phyloP scores from a whole-genome alignment of 345 rosid genomes.

The Physaria fendleri region DNA sequence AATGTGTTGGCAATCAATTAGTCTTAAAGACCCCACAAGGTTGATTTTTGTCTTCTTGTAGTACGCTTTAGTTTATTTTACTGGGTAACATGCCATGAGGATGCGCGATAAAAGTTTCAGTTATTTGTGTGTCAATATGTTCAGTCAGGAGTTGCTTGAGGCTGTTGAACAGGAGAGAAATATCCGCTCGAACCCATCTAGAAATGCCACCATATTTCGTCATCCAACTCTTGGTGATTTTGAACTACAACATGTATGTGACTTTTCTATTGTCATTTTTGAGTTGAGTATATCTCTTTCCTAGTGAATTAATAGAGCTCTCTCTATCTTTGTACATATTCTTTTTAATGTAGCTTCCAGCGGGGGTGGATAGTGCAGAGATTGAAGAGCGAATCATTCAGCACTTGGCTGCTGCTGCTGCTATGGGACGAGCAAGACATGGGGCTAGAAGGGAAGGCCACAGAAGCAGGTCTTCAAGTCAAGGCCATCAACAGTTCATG shows the following conservation, averaged over 20 bases:
- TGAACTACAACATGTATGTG: conserved; percentile 84
- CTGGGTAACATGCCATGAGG: not conserved
- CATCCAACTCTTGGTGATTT: conserved; percentile 95
- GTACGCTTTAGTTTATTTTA: not conserved
- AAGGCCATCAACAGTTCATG: conserved; percentile 71
- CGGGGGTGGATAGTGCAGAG: conserved; percentile 69
- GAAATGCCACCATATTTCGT: conserved; percentile 83
- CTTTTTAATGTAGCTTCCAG: conserved; percentile 53
- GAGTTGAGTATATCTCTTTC: not conserved
- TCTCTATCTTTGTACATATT: conserved; percentile 2
- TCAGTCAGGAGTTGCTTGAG: conserved; percentile 91
- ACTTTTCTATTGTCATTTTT: conserved; percentile 10
- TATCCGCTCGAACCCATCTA: conserved; percentile 61
- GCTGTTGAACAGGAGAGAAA: conserved; percentile 81
- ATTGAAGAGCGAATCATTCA: conserved; percentile 94
- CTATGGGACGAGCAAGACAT: conserved; percentile 89
- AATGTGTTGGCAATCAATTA: conserved; percentile 94
- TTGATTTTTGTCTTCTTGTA: conserved; percentile 12
- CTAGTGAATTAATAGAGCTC: not conserved
- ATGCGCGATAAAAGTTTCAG: not conserved
- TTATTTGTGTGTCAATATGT: conserved; percentile 11
- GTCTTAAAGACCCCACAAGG: conserved; percentile 89
- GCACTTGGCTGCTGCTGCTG: conserved; percentile 95
- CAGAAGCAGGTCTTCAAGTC: conserved; percentile 65
- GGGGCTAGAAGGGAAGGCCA: conserved; percentile 77